Base-by-base conservation (phyloP, 2,329 filamentous ascomycete species). In the Malbranchea zuffiana region DNA sequence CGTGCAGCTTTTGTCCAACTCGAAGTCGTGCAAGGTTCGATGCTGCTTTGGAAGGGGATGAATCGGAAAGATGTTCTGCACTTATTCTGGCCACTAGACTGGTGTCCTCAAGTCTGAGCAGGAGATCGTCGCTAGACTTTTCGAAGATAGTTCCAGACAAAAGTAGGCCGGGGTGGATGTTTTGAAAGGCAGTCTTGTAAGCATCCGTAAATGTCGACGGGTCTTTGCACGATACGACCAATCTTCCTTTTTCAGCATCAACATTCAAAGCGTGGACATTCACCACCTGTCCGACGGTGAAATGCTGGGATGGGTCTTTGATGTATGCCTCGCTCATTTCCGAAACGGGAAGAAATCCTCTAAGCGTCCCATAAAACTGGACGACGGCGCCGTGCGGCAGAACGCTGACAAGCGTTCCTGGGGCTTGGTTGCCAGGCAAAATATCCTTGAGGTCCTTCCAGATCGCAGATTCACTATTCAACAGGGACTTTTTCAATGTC, bases 311-410 rank as follows among this genome's bases (percentile, higher is more conserved):
- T 3, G 90, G 86, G 52, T 95, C 82, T 47, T 81, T 75, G 51
- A 98, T 95, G 54, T 81, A 95, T 7, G 87, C 86, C 57, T 98
- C 90, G 56, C 90, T 96, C 90, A 98, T 98, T 61, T 98, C 88
- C 1, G 83, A 83, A 1, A 93, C 79, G 2, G 90, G 90, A 37
- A 98, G 69, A 65, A 92, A 98, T 6, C 82, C 92, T 46, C 77
- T 75, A 13, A 98, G 68, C 6, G 69, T 63, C 12, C 85, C 85
- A 52, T 92, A 98, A 61, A 96, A 98, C 54, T 93, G 85, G 36
- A 98, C 81, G 12, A 88, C 75, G 7, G 90, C 90, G 41, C 90
- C 90, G 36, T 76, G 75, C 3, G 73, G 62, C 39, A 85, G 68
- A 7, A 98, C 68, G 45, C 82, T 92, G 47, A 93, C 72, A 46